These are phyloP conservation scores for Exophiala dermatitidis DNA, from an alignment of 2,329 filamentous ascomycete species.

Conservation along the genomic window DNA sequence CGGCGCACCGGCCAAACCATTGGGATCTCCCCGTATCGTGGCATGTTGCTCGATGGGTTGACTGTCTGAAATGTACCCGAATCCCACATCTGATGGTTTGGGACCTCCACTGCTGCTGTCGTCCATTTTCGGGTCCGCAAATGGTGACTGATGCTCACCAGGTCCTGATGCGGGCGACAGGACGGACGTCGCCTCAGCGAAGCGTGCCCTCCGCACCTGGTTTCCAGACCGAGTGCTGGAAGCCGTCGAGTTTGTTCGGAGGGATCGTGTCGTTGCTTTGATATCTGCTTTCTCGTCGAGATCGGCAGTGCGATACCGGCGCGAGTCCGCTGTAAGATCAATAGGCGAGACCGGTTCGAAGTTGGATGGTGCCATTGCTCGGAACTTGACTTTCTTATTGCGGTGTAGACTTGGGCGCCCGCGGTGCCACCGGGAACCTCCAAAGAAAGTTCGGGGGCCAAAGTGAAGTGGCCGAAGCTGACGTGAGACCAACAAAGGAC, in stretches of 20 bases:
- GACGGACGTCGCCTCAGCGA: slow-evolving; percentile 59
- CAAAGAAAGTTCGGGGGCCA: neutral
- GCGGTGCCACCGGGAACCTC: slow-evolving; percentile 14
- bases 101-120: slow-evolving; percentile 50
- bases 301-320: slow-evolving; percentile 29
- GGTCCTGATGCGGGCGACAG: slow-evolving; percentile 53
- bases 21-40: slow-evolving; percentile 37
- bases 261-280: slow-evolving; percentile 19
- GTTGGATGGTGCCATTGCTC: slow-evolving; percentile 25
- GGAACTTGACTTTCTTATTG: neutral
- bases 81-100: slow-evolving; percentile 73
- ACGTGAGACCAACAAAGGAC: slow-evolving; percentile 20
- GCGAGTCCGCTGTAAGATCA: slow-evolving; percentile 34
- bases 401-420: slow-evolving; percentile 2
- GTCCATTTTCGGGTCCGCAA: slow-evolving; percentile 43
- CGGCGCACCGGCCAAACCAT: slow-evolving; percentile 39
- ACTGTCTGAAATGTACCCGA: slow-evolving; percentile 72
- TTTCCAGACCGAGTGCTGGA: slow-evolving; percentile 35
- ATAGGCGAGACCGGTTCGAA: slow-evolving; percentile 35
- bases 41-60: slow-evolving; percentile 45
- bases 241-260: slow-evolving; percentile 27
- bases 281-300: slow-evolving; percentile 26
- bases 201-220: slow-evolving; percentile 53
- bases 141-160: slow-evolving; percentile 42
- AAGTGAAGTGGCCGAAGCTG: slow-evolving; percentile 12